A percentile compares a stretch with the other conserved stretches of the same genome.
Evolutionary conservation across 768 basidiomycete species (phyloP).

Genomic region (Dentipellis sp.): DNA sequence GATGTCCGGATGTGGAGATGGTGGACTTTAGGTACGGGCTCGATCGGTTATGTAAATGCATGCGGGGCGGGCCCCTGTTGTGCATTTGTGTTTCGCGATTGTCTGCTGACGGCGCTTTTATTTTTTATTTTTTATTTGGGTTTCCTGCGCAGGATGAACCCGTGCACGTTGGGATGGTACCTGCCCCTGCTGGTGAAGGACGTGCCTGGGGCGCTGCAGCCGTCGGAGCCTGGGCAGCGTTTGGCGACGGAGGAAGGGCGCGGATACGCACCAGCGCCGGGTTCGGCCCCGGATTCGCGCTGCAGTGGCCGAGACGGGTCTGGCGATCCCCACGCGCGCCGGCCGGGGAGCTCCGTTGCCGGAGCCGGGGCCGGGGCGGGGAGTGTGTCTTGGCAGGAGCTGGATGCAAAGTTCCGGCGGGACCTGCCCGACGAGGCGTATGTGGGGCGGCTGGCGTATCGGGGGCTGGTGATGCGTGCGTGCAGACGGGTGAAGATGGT

Average conservation of each 20-base stretch:
- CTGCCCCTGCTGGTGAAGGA: conserved; percentile 74
- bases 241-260: conserved; percentile 10
- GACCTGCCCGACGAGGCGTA: conserved; percentile 86
- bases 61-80: not conserved
- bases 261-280: conserved; percentile 9
- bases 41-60: not conserved
- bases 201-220: conserved; percentile 56
- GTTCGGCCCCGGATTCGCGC: conserved; percentile 18
- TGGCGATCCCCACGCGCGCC: conserved; percentile 16
- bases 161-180: conserved; percentile 94
- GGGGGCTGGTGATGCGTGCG: conserved; percentile 77
- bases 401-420: conserved; percentile 82
- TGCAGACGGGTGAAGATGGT: conserved; percentile 59
- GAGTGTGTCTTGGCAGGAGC: conserved; percentile 48
- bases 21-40: conserved; percentile 75
- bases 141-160: conserved; percentile 67
- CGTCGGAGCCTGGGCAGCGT: conserved; percentile 31
- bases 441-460: conserved; percentile 79
- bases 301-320: conserved; percentile 17
- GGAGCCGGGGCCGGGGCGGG: conserved; percentile 6
- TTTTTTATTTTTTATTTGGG: conserved; percentile 4
- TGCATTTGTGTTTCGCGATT: not conserved
- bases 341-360: conserved; percentile 18
- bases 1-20: conserved; percentile 78
- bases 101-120: not conserved